Percentiles rank a stretch among this genome's conserved stretches.
Conservation (phyloP, 1,284 basidiomycete genomes). For the Melampsora larici-populina region DNA sequence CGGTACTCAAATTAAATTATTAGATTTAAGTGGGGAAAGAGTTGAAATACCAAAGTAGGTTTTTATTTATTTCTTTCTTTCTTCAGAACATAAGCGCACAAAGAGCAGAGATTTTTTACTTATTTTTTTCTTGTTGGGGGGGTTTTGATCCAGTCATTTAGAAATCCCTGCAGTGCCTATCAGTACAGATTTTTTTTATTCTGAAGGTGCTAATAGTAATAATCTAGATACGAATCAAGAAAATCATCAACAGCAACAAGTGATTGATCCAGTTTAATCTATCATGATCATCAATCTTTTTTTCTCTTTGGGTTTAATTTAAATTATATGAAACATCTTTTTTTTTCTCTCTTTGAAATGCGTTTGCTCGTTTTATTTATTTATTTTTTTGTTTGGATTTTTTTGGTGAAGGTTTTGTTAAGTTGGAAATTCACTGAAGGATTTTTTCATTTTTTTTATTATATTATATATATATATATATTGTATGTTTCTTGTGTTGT, state of each 20-base stretch:
- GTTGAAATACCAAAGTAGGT: constrained; percentile 70
- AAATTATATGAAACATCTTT: background rate
- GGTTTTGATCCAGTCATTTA: background rate
- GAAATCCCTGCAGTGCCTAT: constrained; percentile 4
- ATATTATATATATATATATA: too few relatives aligned
- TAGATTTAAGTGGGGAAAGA: constrained; percentile 84
- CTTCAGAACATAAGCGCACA: too few relatives aligned
- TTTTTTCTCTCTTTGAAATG: background rate
- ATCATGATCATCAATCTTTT: background rate
- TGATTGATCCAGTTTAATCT: background rate
- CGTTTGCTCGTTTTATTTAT: too few relatives aligned
- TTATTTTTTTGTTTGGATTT: too few relatives aligned
- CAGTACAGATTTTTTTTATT: constrained; percentile 16
- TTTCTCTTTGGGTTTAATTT: background rate
- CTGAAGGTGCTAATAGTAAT: background rate
- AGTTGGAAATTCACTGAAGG: too few relatives aligned
- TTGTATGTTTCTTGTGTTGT: too few relatives aligned
- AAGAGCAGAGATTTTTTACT: too few relatives aligned
- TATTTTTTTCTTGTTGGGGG: background rate
- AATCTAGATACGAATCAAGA: background rate
- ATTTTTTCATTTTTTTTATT: too few relatives aligned
- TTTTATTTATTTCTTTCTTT: too few relatives aligned
- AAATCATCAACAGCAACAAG: background rate
- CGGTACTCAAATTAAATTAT: constrained; percentile 84
- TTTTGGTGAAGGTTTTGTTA: too few relatives aligned